Percentiles rank a stretch among this genome's conserved stretches.
These are phyloP conservation scores for Boechera divaricarpa DNA, from an alignment of 345 rosid species.

Conservation along the genomic window DNA sequence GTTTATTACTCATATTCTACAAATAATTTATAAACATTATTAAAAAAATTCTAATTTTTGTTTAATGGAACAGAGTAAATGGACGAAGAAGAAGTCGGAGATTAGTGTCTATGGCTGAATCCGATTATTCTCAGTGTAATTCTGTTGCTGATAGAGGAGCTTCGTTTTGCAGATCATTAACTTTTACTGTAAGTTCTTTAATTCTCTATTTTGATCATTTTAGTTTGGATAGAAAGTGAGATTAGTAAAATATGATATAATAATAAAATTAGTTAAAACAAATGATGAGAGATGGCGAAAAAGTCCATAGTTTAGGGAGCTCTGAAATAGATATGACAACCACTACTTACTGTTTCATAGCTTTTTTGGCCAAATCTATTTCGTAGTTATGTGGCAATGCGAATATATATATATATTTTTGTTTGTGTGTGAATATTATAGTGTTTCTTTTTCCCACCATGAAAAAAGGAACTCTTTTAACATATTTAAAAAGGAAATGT, in stretches of 20 bases:
- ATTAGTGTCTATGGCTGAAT: conserved; percentile 28
- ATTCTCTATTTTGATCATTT: not conserved
- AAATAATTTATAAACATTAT: not conserved
- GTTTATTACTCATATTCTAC: conserved; percentile 26
- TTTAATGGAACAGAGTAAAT: conserved; percentile 35
- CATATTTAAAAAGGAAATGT: not conserved
- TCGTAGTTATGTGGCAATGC: conserved; percentile 40
- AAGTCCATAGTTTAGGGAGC: conserved; percentile 33
- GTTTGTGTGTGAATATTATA: conserved; percentile 7
- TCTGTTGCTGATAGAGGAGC: conserved; percentile 59
- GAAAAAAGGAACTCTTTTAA: not conserved
- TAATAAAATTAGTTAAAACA: conserved; percentile 32
- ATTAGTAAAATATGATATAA: not conserved
- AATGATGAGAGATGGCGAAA: conserved; percentile 34
- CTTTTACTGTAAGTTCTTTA: conserved; percentile 59
- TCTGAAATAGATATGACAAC: conserved; percentile 44
- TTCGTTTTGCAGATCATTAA: conserved; percentile 63
- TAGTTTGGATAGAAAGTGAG: conserved; percentile 20
- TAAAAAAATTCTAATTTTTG: conserved; percentile 47
- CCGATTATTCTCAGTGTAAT: conserved; percentile 45
- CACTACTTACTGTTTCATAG: conserved; percentile 33
- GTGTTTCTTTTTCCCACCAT: conserved; percentile 23
- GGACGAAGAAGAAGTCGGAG: conserved; percentile 41
- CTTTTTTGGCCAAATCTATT: conserved; percentile 43
- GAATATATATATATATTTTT: conserved; percentile 1